These are phyloP conservation scores for Seminavis robusta DNA, from an alignment of 108 stramenopile species.

Conservation along the genomic window DNA sequence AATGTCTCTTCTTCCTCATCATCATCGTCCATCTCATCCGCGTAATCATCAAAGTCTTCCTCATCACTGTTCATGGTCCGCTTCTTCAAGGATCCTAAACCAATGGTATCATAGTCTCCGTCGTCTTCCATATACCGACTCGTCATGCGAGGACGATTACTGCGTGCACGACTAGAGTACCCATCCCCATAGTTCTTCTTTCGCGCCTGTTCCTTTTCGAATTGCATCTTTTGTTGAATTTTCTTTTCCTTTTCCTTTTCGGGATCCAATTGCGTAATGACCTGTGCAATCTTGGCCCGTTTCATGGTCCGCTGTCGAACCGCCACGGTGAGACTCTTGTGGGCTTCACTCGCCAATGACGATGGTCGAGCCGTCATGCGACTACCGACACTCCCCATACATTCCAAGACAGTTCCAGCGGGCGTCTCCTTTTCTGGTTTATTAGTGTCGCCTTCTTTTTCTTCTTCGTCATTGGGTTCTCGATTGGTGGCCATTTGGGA, in stretches of 20 bases:
- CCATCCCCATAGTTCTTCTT: slow-evolving; percentile 1
- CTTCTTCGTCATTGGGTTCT: slow-evolving; percentile 18
- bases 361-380: slow-evolving; percentile 61
- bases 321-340: slow-evolving; percentile 74
- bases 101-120: slow-evolving; percentile 67
- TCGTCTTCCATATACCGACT: slow-evolving; percentile 64
- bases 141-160: slow-evolving; percentile 57
- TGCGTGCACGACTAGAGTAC: slow-evolving; percentile 8
- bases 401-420: slow-evolving; percentile 71
- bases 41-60: slow-evolving; percentile 58
- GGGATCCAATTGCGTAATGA: slow-evolving; percentile 80
- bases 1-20: slow-evolving; percentile 20
- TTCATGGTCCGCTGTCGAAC: slow-evolving; percentile 76
- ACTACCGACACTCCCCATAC: slow-evolving; percentile 53
- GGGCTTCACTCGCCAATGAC: slow-evolving; percentile 70
- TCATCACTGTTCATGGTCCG: slow-evolving; percentile 37
- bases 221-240: slow-evolving; percentile 66
- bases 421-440: slow-evolving; percentile 8
- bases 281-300: slow-evolving; percentile 65
- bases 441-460: slow-evolving; percentile 32
- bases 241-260: slow-evolving; percentile 72
- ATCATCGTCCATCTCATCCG: slow-evolving; percentile 53
- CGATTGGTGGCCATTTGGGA: slow-evolving; percentile 56
- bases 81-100: slow-evolving; percentile 57
- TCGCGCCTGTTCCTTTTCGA: slow-evolving; percentile 53